These are phyloP conservation scores for Lactarius deliciosus DNA, from an alignment of 768 basidiomycete genomes.

Conservation along the genomic window DNA sequence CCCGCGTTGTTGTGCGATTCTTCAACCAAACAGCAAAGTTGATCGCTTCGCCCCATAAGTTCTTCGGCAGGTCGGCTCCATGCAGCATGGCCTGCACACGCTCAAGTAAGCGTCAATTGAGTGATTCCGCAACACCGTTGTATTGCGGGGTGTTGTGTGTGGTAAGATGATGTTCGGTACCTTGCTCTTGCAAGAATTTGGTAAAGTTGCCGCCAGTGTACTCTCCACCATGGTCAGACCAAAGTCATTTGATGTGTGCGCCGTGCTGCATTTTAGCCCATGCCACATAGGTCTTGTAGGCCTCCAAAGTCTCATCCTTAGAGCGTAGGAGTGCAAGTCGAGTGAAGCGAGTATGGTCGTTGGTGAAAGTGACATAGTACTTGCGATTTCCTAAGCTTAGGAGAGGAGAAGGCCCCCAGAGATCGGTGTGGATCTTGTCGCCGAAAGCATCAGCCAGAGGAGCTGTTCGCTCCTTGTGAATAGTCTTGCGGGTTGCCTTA, in stretches of 20 bases:
- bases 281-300: slow-evolving; percentile 34
- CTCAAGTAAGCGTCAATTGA: slow-evolving; percentile 37
- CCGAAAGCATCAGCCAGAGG: slow-evolving; percentile 2
- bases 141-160: slow-evolving; percentile 32
- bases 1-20: not conserved
- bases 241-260: slow-evolving; percentile 34
- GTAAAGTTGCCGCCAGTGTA: slow-evolving; percentile 28
- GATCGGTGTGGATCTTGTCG: slow-evolving; percentile 18
- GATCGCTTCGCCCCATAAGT: slow-evolving; percentile 39
- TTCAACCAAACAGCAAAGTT: not conserved
- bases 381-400: slow-evolving; percentile 32
- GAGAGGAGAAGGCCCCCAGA: slow-evolving; percentile 21
- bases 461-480: not conserved
- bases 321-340: slow-evolving; percentile 33
- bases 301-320: slow-evolving; percentile 36
- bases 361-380: slow-evolving; percentile 41
- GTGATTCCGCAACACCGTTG: slow-evolving; percentile 42
- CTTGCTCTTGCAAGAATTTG: slow-evolving; percentile 30
- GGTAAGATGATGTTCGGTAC: slow-evolving; percentile 21
- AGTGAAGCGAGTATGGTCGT: slow-evolving; percentile 36
- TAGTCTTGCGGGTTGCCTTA: not conserved
- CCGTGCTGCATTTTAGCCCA: slow-evolving; percentile 33
- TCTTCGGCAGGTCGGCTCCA: slow-evolving; percentile 34
- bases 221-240: slow-evolving; percentile 30
- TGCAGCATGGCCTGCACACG: slow-evolving; percentile 37